Evolutionary conservation across 441 rosid species (phyloP), one percentile per base, ranked within the genome.

Genomic region (Aquilaria agallochum): DNA sequence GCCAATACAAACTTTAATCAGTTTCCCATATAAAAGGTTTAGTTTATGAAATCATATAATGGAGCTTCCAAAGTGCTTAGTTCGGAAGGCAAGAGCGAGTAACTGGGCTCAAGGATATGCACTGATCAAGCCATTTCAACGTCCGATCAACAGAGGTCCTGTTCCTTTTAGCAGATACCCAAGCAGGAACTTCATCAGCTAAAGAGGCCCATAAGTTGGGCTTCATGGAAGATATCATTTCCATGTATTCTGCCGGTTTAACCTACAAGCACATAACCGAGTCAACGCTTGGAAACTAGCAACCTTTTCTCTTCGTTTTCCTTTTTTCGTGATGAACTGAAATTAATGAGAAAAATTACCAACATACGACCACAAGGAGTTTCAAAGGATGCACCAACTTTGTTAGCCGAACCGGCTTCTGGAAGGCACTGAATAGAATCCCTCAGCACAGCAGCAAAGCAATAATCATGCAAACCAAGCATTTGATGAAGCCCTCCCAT

Each of bases 101-200:
- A 78, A 84, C 96, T 68, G 76, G 80, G 73, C 65, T 75, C 61
- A 60, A 53, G 1, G 73, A 67, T 31, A 89, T 66, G 84, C 96
- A 89, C 50, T 82, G 86, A 64, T 89, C 92, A 27, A 89, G 86
- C 96, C 96, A 89, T 58, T 71, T 82, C 59, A 89, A 11, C 40
- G 90, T 89, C 49, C 96, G 80, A 70, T 84, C 87, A 31, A 89
- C 92, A 0, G 92, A 84, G 64, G 64, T 64, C 63, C 14, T 69
- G 71, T 84, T 84, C 72, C 96, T 83, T 58, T 82, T 82, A 44
- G 72, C 73, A 53, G 89, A 73, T 20, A 76, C 92, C 88, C 86
- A 84, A 6, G 80, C 84, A 64, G 92, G 90, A 48, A 84, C 93
- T 74, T 84, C 96, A 75, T 86, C 93, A 20, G 93, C 92, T 80